Evolutionary conservation across 2,329 filamentous ascomycete species (phyloP), one percentile per base, ranked within the genome.

Genomic region (Colletotrichum cuscutae): DNA sequence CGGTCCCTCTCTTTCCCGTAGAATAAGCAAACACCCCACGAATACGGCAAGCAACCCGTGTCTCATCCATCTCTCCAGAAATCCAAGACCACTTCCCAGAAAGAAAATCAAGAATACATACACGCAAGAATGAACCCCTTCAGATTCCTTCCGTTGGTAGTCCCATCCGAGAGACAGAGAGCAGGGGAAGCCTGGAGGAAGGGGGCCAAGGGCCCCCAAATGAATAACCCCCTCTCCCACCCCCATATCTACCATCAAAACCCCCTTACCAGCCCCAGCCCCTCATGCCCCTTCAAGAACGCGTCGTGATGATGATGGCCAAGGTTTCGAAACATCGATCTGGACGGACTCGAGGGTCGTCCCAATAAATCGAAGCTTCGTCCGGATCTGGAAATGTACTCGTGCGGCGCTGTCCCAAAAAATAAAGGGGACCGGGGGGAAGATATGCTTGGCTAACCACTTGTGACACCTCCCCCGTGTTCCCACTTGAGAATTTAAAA

Each of bases 251-350:
- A 15, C 37, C 37, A 8, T n/a, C 37, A 6, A 46, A 46, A 37
- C 32, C 32, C 32, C 35, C 35, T 30, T 30, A 30, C 12, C 37
- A 30, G 9, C 37, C 37, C 13, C 37, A 46, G 13, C 37, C 37
- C 37, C 37, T 15, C 13, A 19, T 30, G 37, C 37, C 37, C 37
- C 37, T n/a, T 46, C 15, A 49, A 28, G 56, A 67, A 67, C 61
- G 68, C 28, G 63, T 46, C 28, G 63, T 46, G 22, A 66, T 49
- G 63, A 71, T 62, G 63, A 60, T 30, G 37, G 32, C 68, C 56
- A 54, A 54, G 54, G 26, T 15, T 19, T 12, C 35, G 46, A 57
- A 35, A 9, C 6, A 28, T 19, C 37, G 24, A 59, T 24, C 46
- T 7, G 19, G 19, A 11, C 7, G 30, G 32, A 19, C 15, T 19